A percentile compares a stretch with the other conserved stretches of the same genome.
Evolutionary conservation across 192 early-diverging fungal species (phyloP).

Genomic region (Umbelopsis ramanniana): DNA sequence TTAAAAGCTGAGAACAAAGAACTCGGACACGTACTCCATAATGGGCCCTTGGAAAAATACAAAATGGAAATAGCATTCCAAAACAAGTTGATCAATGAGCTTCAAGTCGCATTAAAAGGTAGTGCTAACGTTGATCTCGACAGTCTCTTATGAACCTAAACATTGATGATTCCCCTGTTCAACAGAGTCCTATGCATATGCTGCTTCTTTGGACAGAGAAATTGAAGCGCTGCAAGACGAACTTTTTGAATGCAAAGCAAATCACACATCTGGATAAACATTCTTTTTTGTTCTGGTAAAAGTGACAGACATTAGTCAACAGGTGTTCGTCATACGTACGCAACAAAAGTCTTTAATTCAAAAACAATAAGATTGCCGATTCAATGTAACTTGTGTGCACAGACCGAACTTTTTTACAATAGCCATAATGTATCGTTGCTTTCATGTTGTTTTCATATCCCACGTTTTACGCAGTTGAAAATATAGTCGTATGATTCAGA

Average conservation of each 20-base stretch:
- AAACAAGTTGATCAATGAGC: conserved; percentile 31
- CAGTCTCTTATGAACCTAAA: neutral
- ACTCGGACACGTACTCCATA: conserved; percentile 35
- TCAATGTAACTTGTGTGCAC: no score
- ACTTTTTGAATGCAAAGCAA: neutral
- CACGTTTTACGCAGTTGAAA: no score
- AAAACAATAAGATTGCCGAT: no score
- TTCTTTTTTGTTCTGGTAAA: no score
- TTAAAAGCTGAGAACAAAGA: conserved; percentile 38
- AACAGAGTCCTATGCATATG: conserved; percentile 29
- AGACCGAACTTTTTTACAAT: no score
- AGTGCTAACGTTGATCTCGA: neutral
- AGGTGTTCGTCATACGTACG: no score
- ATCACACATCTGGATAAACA: neutral
- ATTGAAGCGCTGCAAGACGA: conserved; percentile 31
- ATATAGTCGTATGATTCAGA: no score
- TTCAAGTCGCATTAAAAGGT: conserved; percentile 33
- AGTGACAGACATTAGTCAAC: no score
- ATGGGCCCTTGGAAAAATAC: conserved; percentile 36
- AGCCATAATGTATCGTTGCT: no score
- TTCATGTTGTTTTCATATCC: no score
- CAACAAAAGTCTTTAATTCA: no score
- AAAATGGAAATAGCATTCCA: conserved; percentile 36
- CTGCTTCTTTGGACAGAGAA: conserved; percentile 26
- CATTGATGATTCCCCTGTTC: neutral